Evolutionary conservation across 2,329 filamentous ascomycete species (phyloP), one percentile per base, ranked within the genome.

Genomic region (Bipolaris zeicola): DNA sequence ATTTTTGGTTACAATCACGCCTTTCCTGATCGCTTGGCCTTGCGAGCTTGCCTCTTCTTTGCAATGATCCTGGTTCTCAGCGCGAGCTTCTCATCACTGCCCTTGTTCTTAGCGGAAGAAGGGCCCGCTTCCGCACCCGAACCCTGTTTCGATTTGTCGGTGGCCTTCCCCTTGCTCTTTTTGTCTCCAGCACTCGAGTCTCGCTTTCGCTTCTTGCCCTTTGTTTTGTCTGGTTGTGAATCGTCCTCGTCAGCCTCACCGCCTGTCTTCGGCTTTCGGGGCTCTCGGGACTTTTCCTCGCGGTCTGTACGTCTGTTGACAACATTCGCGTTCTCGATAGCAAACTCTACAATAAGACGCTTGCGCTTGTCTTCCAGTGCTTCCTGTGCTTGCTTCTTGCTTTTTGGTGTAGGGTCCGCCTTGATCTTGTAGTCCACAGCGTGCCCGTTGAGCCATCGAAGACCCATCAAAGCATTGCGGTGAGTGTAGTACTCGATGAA

Each of bases 401-500:
- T 71, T 63, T 78, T 80, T 18, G 72, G 73, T 55, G 69, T 46
- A 16, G 53, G 70, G 61, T 83, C 85, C 68, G 76, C 72, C 50
- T 79, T 75, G 37, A 81, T 77, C 52, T 78, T 69, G 68, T 83
- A 83, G 44, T 78, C 83, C 37, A 88, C 78, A 7, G 81, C 79
- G 63, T 88, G 88, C 1, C 94, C 93, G 74, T 99, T 99, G 55
- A 99, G 83, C 87, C 92, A 98, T 44, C 95, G 85, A 61, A 99
- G 81, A 22, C 92, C 95, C 91, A 98, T 98, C 37, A 99, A 83
- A 13, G 95, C 95, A 82, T 89, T 94, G 47, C 95, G 89, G 72
- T 99, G 95, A 28, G 91, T 95, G 63, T 88, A 90, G 78, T 97
- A 99, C 79, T 99, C 95, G 65, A 99, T 90, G 80, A 99, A 99